Conservation (phyloP, 306 rosid species). For the Echinosophora koreensis region DNA sequence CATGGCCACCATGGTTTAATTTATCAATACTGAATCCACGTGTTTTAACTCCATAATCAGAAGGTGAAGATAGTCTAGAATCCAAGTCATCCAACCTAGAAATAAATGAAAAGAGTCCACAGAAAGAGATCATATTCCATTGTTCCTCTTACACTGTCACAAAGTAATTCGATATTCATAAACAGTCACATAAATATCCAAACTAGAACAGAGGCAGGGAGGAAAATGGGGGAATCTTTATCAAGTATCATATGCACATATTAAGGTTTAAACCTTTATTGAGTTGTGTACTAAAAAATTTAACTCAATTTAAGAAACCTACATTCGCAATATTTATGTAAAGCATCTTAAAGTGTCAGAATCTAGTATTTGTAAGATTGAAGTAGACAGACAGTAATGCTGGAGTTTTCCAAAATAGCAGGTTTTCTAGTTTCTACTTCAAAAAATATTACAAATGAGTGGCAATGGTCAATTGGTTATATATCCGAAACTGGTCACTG, state of each 20-base stretch:
- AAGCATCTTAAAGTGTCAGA: background rate
- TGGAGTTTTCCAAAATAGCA: background rate
- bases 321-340: background rate
- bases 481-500: background rate
- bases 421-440: background rate
- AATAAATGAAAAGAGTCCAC: conserved; percentile 34
- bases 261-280: background rate
- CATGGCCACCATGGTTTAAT: conserved; percentile 60
- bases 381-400: background rate
- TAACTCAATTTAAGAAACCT: background rate
- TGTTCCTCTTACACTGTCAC: conserved; percentile 21
- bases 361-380: conserved; percentile 14
- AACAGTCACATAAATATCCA: conserved; percentile 5
- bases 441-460: background rate
- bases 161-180: conserved; percentile 32
- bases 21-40: conserved; percentile 75
- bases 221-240: conserved; percentile 10
- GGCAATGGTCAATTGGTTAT: background rate
- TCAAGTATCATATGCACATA: conserved; percentile 5
- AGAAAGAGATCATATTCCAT: conserved; percentile 33
- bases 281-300: conserved; percentile 13
- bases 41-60: conserved; percentile 62
- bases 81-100: conserved; percentile 88
- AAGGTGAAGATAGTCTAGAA: conserved; percentile 69
- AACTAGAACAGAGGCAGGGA: conserved; percentile 8